Percentiles rank a stretch among this genome's conserved stretches.
phyloP scores from a whole-genome alignment of 441 rosid species.

The Gossypium davidsonii region DNA sequence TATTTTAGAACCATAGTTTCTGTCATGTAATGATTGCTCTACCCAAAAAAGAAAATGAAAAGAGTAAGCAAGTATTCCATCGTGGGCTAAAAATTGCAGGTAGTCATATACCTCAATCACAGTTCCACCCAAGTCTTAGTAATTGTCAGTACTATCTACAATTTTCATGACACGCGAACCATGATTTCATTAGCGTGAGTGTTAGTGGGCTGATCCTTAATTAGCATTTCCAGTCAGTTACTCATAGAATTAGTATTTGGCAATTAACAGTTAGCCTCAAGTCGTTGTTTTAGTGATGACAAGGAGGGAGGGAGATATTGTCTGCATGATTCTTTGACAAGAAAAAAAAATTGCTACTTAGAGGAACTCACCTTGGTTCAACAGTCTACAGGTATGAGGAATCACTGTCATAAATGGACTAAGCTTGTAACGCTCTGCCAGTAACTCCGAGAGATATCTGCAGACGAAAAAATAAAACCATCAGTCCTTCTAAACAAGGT shows the following conservation, averaged over 20 bases:
- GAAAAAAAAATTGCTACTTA: not conserved
- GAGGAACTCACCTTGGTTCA: slow-evolving; percentile 67
- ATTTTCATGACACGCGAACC: not conserved
- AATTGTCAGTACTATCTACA: not conserved
- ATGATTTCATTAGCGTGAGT: not conserved
- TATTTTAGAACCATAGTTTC: not conserved
- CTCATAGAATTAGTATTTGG: not conserved
- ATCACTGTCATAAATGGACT: slow-evolving; percentile 71
- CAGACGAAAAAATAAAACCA: slow-evolving; percentile 1
- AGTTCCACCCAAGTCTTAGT: not conserved
- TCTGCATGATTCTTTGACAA: not conserved
- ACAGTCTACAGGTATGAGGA: slow-evolving; percentile 49
- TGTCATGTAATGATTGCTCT: not conserved
- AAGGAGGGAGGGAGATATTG: not conserved
- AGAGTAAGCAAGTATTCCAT: not conserved
- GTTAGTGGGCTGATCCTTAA: not conserved
- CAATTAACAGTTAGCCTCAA: not conserved
- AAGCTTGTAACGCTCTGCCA: slow-evolving; percentile 71
- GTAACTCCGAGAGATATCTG: slow-evolving; percentile 78
- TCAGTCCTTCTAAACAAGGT: slow-evolving; percentile 8
- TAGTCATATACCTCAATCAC: not conserved
- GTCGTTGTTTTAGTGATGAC: not conserved
- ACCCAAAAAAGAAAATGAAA: not conserved
- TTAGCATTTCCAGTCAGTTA: not conserved
- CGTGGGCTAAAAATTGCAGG: not conserved